Evolutionary conservation across 805 yeast species (phyloP), one percentile per base, ranked within the genome.

Genomic region (Komagataella populi): DNA sequence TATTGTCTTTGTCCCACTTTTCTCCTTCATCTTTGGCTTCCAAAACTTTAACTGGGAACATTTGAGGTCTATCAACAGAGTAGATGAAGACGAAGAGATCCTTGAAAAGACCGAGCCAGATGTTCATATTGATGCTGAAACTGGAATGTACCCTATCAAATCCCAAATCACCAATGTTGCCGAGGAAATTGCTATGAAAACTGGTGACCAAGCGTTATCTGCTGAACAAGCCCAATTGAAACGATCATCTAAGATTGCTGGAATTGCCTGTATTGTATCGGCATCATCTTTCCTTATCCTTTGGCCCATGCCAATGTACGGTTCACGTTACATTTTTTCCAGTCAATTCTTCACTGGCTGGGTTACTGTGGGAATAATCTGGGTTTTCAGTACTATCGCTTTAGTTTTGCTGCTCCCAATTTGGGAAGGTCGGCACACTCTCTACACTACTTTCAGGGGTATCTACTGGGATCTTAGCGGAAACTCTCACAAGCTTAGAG

Each of bases 291-390:
- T 88, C 49, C 67, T 88, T 36, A 74, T 89, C 23, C 60, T 88
- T 30, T 87, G 95, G 93, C 96, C 96, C 60, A 85, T 88, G 88
- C 96, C 96, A 56, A 83, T 89, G 93, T 88, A 83, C 64, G 96
- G 96, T 36, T 62, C 83, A 4, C 74, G 77, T 3, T 88, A 88
- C 61, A 71, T 88, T 45, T 89, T 88, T 67, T 78, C 87, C 50
- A 81, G 78, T 64, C 66, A 64, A 52, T 87, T 87, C 68, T 89
- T 88, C 66, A 85, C 93, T 6, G 96, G 96, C 47, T 89, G 96
- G 96, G 77, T 89, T 49, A 79, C 74, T 44, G 95, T 88, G 30
- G 80, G 83, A 53, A 78, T 89, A 50, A 79, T 87, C 53, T 88
- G 96, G 96, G 68, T 87, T 43, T 87, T 86, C 67, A 71, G 76